phyloP scores from a whole-genome alignment of 768 basidiomycete species.

The Psilocybe tampanensis region DNA sequence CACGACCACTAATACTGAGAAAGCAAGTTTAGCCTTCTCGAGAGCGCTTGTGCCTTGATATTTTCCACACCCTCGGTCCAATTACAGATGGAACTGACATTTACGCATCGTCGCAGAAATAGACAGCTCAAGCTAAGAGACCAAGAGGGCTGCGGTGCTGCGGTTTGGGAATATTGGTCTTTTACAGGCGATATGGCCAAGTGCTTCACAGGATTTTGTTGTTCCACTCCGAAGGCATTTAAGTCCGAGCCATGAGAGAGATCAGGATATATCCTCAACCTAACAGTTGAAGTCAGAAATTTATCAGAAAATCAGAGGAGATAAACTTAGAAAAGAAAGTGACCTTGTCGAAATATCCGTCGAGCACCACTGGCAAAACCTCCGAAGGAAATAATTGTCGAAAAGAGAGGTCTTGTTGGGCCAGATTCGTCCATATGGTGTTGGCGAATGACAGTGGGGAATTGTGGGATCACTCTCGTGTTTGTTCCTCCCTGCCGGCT shows the following conservation, averaged over 20 bases:
- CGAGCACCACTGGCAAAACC: background rate
- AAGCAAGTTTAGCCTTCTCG: background rate
- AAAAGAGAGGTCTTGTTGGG: no score
- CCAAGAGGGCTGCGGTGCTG: constrained; percentile 25
- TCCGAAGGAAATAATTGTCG: background rate
- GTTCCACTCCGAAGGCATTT: background rate
- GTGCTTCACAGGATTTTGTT: constrained; percentile 13
- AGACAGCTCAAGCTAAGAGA: no score
- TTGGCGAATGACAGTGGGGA: no score
- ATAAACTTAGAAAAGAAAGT: background rate
- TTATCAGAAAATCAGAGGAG: background rate
- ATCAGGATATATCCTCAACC: background rate
- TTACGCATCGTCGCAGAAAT: no score
- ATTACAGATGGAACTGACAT: no score
- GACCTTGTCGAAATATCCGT: background rate
- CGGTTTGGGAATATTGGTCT: constrained; percentile 18
- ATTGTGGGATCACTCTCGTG: no score
- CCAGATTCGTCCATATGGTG: no score
- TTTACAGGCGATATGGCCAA: constrained; percentile 13
- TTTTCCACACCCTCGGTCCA: no score
- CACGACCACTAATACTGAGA: background rate
- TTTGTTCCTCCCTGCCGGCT: no score
- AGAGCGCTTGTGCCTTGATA: background rate
- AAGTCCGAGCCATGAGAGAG: background rate
- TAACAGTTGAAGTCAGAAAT: background rate